Percentiles rank a stretch among this genome's conserved stretches.
Conservation (phyloP, 2,329 filamentous ascomycete species). For the Beauveria asiatica region DNA sequence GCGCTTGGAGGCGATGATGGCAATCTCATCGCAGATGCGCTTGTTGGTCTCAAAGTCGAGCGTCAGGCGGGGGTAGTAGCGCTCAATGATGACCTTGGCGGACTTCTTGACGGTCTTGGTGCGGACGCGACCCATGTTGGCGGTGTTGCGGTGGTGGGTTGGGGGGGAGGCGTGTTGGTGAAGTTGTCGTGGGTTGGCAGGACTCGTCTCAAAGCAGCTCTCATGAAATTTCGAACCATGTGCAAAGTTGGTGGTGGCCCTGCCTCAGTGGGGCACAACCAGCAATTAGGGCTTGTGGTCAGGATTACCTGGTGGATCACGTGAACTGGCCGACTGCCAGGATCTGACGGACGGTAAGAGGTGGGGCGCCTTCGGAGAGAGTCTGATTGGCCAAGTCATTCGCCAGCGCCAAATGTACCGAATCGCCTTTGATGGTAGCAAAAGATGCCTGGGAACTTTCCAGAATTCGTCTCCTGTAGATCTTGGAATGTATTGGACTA, state of each 20-base stretch:
- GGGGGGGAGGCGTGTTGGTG: conserved; percentile 20
- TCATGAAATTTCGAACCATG: conserved; percentile 7
- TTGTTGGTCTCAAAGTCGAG: conserved; percentile 99
- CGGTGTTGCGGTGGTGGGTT: conserved; percentile 37
- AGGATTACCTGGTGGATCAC: conserved; percentile 18
- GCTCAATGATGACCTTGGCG: conserved; percentile 99
- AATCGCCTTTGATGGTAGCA: background rate
- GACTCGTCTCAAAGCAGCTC: background rate
- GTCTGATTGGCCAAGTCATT: background rate
- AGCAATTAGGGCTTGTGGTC: conserved; percentile 22
- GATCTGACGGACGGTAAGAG: background rate
- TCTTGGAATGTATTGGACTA: background rate
- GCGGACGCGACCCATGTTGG: conserved; percentile 62
- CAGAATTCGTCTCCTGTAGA: background rate
- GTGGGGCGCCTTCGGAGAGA: background rate
- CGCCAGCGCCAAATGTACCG: background rate
- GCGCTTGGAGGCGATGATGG: conserved; percentile 98
- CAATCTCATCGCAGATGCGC: conserved; percentile 99
- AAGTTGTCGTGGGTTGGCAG: conserved; percentile 9
- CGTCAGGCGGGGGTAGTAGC: conserved; percentile 94
- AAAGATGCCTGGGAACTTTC: background rate
- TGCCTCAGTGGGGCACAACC: conserved; percentile 15
- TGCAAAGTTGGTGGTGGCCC: conserved; percentile 22
- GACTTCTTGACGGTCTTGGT: conserved; percentile 65
- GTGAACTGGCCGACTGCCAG: conserved; percentile 13